A percentile compares a stretch with the other conserved stretches of the same genome.
Conservation (phyloP, 2,329 filamentous ascomycete species). For the Aspergillus thermomutatus region DNA sequence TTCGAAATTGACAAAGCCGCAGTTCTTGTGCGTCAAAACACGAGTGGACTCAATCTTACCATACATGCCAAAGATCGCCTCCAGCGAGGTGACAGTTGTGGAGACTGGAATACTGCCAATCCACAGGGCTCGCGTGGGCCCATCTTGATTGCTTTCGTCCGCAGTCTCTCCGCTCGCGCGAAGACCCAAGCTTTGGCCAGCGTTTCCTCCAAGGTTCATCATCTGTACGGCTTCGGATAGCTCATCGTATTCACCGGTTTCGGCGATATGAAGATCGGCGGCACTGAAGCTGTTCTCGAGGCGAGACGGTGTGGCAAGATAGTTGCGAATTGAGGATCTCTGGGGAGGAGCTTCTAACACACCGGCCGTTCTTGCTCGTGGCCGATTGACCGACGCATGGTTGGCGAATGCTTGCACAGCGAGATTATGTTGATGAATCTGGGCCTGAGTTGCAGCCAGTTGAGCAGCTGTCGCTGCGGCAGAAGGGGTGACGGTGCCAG, state of each 20-base stretch:
- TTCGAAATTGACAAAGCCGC: constrained; percentile 97
- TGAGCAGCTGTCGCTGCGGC: constrained; percentile 56
- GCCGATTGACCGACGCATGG: constrained; percentile 75
- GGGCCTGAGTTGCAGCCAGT: constrained; percentile 58
- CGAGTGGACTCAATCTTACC: constrained; percentile 87
- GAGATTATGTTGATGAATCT: constrained; percentile 86
- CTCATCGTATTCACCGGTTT: constrained; percentile 75
- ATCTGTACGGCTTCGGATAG: constrained; percentile 78
- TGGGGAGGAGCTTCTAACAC: constrained; percentile 75
- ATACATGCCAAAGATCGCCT: constrained; percentile 92
- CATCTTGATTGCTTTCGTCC: constrained; percentile 79
- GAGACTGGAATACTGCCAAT: constrained; percentile 96
- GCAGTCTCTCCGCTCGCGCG: constrained; percentile 62
- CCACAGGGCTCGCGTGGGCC: constrained; percentile 91
- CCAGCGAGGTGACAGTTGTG: constrained; percentile 90
- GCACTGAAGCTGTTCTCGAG: constrained; percentile 73
- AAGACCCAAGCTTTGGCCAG: constrained; percentile 55
- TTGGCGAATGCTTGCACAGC: constrained; percentile 90
- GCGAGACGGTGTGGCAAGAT: constrained; percentile 71
- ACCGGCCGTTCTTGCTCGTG: constrained; percentile 85
- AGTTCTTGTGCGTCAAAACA: constrained; percentile 97
- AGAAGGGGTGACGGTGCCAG: constrained; percentile 58
- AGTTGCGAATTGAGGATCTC: constrained; percentile 64
- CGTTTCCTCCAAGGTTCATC: constrained; percentile 58
- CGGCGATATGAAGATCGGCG: constrained; percentile 69